Conservation (phyloP, 2,329 filamentous ascomycete species). For the Cytospora piceae region DNA sequence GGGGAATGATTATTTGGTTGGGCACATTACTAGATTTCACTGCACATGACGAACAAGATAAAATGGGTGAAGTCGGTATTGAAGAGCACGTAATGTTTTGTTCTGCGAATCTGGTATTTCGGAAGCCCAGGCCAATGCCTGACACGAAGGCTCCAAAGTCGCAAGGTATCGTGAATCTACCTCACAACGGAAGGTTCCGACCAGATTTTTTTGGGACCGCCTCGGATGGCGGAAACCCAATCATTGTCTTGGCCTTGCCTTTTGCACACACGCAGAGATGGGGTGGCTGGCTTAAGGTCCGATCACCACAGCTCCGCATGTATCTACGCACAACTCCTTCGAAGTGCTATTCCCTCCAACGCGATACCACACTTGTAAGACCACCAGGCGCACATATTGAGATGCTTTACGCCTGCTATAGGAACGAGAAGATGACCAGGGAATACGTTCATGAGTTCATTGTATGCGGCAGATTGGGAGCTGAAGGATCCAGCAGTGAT, state of each 20-base stretch:
- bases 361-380: conserved; percentile 4
- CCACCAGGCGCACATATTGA: background rate
- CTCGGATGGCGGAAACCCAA: background rate
- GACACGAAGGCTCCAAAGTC: background rate
- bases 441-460: conserved; percentile 2
- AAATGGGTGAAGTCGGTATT: background rate
- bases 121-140: conserved; percentile 1
- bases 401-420: background rate
- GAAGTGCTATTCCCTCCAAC: conserved; percentile 3
- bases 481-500: background rate
- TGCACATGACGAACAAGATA: background rate
- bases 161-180: background rate
- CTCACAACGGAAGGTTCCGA: background rate
- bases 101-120: background rate
- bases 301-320: conserved; percentile 2
- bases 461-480: background rate
- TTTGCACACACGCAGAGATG: conserved; percentile 5
- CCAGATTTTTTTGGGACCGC: background rate
- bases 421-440: conserved; percentile 4
- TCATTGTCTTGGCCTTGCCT: background rate
- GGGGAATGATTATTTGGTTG: background rate
- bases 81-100: background rate
- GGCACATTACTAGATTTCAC: background rate
- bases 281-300: conserved; percentile 1
- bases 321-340: conserved; percentile 1